Base-by-base conservation (phyloP, 306 rosid genomes). In the Parietaria judaica region DNA sequence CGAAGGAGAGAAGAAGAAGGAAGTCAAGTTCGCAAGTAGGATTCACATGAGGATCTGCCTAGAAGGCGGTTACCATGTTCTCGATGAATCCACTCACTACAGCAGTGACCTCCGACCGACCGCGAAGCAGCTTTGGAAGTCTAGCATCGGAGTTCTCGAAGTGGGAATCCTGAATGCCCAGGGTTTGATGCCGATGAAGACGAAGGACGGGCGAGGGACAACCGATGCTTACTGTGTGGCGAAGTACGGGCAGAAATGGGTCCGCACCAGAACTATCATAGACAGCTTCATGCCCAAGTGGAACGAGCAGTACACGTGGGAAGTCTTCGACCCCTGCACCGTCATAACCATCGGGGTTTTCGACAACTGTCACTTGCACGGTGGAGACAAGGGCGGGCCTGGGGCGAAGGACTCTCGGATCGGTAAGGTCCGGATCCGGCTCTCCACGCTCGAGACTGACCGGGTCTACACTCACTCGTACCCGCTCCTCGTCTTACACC, bases 221-320 rank as follows among this genome's bases (percentile, higher is more conserved):
- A 91, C 92, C 0, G 96, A 91, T 77, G 96, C 98, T 17, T 91
- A 91, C 64, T 88, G 98, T 66, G 98, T 91, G 7, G 96, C 98
- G 0, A 91, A 91, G 71, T 91, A 85, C 48, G 96, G 96, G 72
- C 98, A 91, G 82, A 91, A 91, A 72, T 91, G 98, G 98, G 73
- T 91, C 59, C 81, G 98, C 58, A 91, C 98, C 5, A 87, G 98
- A 74, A 91, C 98, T n/a, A 91, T 91, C 58, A 91, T 91, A 0
- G 98, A 91, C 74, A 85, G 90, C 82, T 84, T 88, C 62, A 71
- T 66, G 1, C 98, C 98, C n/a, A 74, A 66, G 77, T 91, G 98
- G 98, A 91, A 91, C 58, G 96, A 91, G 79, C 98, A 91, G 55
- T 91, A 91, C 61, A 91, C 98, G 17, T 91, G 98, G 98, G 98